Evolutionary conservation across 805 yeast species (phyloP), one percentile per base, ranked within the genome.

Genomic region (Kodamaea nitidulidarum): DNA sequence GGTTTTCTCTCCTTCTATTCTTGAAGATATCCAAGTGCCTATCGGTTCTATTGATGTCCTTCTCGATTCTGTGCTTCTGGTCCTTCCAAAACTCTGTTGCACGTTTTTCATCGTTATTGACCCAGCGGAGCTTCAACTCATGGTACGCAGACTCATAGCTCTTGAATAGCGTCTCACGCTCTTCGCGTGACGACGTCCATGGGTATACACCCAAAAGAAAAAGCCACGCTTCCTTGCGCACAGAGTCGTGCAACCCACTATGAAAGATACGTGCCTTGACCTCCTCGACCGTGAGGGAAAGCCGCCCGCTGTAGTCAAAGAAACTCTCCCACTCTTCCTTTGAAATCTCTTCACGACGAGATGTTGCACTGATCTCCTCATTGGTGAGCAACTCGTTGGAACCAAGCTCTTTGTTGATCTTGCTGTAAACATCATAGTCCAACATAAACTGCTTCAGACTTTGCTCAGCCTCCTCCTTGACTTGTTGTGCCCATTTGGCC

Each of bases 401-500:
- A 0, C 88, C 88, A 9, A 84, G 58, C 51, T 84, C 90, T 38
- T 70, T 65, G 39, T 71, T 73, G 29, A 84, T 68, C 36, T 76
- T 55, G 21, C 71, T 72, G 47, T 81, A 80, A 12, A 78, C 67
- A n/a, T 77, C 78, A 49, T 79, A 81, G 40, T 81, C 68, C 24
- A 80, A 66, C 51, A 73, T 67, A 51, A 68, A 66, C 41, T 68
- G 66, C 44, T 77, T 61, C 44, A 76, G 70, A 37, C 77, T 75
- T 48, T 80, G 59, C 43, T 67, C 88, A 2, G 96, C 93, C 58
- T 91, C 95, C 51, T 88, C 90, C 50, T 91, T 93, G 7, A 93
- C 93, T 20, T 87, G 87, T 50, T 87, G 74, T 0, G 98, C 97
- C 98, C 98, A 93, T 64, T 88, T 90, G 4, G 98, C 98, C 43